Base-by-base conservation (phyloP, 495 filamentous ascomycete species). In the Trichoderma asperelloides region DNA sequence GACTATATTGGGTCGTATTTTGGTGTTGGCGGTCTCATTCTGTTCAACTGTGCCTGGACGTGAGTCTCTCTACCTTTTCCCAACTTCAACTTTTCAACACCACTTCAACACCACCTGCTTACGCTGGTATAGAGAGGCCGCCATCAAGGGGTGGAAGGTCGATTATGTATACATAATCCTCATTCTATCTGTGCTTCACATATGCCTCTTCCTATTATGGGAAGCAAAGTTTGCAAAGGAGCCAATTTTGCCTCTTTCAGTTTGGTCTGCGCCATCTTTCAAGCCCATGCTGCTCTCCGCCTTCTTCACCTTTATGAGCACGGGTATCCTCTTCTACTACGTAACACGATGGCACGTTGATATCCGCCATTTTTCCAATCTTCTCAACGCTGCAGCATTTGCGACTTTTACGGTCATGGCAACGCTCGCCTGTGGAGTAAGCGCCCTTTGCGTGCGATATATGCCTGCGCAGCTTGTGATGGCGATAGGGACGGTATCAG, bases 21-120 rank as follows among this genome's bases (percentile, higher is more conserved):
- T 11, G 80, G 81, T 0, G 75, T 78, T 1, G 72, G 73, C 15
- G 78, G 75, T 1, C 68, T 85, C 33, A 80, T 85, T 13, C 66
- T 84, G 2, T 85, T 85, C 74, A 86, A 82, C 69, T 79, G 84
- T 70, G 79, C 78, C 27, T 86, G 83, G 82, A 85, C 81, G 81
- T 85, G 72, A 73, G 81, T 72, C 0, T 8, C 28, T 21, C 23
- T 67, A 37, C 33, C 33, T 37, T 37, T 33, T 13, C 21, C 13
- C 3, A 66, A 40, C 15, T 40, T 13, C 3, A 15, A 16, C 2
- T 37, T 47, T 23, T 62, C 18, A 57, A 45, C 25, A n/a, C n/a
- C n/a, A n/a, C n/a, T n/a, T n/a, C n/a, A 39, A 57, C 7, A 27
- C 2, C 51, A 37, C 6, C 66, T 63, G 13, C 65, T 65, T 16